Base-by-base conservation (phyloP, 495 filamentous ascomycete species). In the Hypoxylon fragiforme region DNA sequence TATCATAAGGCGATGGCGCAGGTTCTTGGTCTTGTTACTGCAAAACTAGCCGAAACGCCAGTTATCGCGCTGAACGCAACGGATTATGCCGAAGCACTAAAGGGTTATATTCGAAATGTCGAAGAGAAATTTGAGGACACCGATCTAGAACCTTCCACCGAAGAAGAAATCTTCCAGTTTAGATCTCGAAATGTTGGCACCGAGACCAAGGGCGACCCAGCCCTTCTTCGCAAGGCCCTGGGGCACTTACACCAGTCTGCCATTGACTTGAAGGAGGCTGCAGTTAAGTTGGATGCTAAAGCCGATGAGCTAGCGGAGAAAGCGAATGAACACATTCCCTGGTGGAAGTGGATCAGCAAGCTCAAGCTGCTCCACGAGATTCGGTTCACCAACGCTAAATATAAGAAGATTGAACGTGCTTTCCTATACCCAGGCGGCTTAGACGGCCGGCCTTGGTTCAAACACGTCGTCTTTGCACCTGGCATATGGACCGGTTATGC, bases 391-490 rank as follows among this genome's bases (percentile, higher is more conserved):
- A 94, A 92, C 59, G 73, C 73, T 37, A 81, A 84, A 56, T 86
- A 90, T 74, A 88, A 87, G 62, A 81, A 78, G 16, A 84, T 97
- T 44, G 94, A 98, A 66, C 83, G 87, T 2, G 70, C 89, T 69
- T 82, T 98, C 50, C 69, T 97, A 44, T 91, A 95, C 65, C 67
- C 88, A 40, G 70, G 80, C 28, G 91, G 92, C 18, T 75, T 95
- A 71, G 91, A 92, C 44, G 85, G 87, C 26, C 79, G 94, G 52
- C 81, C 86, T 30, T 95, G 95, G 79, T 98, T 92, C 71, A 96
- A 95, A 71, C 95, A 98, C 70, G 82, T 96, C 36, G 75, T 98
- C 34, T 95, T 91, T 69, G 91, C 87, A 0, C 94, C 94, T 18
- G 83, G 91, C 1, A 61, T 90, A 32, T 96, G 90, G 90, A 95